Evolutionary conservation across 306 rosid species (phyloP).

Genomic region (Begonia peltatifolia): DNA sequence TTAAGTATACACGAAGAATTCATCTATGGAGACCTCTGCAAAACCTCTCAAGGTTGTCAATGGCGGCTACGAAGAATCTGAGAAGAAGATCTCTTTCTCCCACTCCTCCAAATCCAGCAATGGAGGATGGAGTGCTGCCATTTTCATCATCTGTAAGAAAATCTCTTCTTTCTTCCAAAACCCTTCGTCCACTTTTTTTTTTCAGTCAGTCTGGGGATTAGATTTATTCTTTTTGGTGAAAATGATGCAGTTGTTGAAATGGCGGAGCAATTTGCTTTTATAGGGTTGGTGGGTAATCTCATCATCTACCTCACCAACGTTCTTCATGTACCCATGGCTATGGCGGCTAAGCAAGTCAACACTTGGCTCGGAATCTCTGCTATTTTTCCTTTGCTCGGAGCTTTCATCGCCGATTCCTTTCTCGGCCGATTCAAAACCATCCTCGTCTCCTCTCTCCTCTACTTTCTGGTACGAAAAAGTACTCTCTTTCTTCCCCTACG

Average conservation of each 20-base stretch:
- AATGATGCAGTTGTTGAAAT: slow-evolving; percentile 29
- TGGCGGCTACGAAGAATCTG: neutral
- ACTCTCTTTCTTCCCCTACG: too few species aligned
- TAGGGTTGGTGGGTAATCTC: slow-evolving; percentile 29
- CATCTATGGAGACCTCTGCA: neutral
- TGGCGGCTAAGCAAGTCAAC: slow-evolving; percentile 34
- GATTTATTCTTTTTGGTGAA: neutral
- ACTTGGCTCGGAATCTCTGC: slow-evolving; percentile 34
- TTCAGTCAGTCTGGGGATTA: neutral
- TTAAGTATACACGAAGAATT: neutral
- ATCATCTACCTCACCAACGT: slow-evolving; percentile 21
- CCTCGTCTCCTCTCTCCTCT: slow-evolving; percentile 16
- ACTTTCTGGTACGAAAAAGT: slow-evolving; percentile 6
- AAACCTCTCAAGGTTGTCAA: neutral
- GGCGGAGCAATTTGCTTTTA: slow-evolving; percentile 34
- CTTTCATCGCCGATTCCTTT: slow-evolving; percentile 30
- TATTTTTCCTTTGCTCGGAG: slow-evolving; percentile 32
- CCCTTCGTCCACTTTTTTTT: neutral
- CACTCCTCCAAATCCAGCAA: neutral
- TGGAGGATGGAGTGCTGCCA: slow-evolving; percentile 53
- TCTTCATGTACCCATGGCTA: slow-evolving; percentile 12
- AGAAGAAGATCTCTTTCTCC: neutral
- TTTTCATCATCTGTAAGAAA: slow-evolving; percentile 33
- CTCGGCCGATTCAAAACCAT: slow-evolving; percentile 46
- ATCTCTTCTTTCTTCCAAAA: neutral